Evolutionary conservation across 371 early-diverging fungal genomes (phyloP).

Genomic region (Basidiobolus heterosporus): DNA sequence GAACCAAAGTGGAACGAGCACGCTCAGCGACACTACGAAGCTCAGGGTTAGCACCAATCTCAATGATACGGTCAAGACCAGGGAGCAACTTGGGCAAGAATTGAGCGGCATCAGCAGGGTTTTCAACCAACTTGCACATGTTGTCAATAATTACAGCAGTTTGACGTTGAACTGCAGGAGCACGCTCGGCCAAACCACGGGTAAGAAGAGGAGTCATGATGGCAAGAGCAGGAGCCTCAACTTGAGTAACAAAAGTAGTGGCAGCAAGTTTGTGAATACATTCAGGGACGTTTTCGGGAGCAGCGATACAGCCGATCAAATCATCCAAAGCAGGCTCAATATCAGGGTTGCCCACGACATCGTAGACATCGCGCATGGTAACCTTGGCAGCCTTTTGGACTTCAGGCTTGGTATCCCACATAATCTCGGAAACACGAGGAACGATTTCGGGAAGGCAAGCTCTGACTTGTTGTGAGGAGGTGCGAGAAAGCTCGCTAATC

Average conservation of each 20-base stretch:
- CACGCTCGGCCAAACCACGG: constrained; percentile 52
- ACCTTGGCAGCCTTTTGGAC: constrained; percentile 28
- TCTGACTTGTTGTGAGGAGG: constrained; percentile 29
- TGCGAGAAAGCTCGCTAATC: constrained; percentile 18
- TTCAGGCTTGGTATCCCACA: constrained; percentile 64
- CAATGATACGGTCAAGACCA: constrained; percentile 53
- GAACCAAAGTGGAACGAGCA: constrained; percentile 33
- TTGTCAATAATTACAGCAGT: constrained; percentile 70
- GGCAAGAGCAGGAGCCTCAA: constrained; percentile 62
- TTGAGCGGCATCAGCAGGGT: constrained; percentile 60
- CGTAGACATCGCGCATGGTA: constrained; percentile 23
- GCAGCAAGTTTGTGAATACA: constrained; percentile 44
- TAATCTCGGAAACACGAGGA: constrained; percentile 52
- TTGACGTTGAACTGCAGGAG: constrained; percentile 53
- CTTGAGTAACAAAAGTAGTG: constrained; percentile 59
- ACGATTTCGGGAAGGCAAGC: constrained; percentile 49
- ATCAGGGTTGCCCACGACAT: constrained; percentile 41
- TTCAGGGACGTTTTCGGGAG: constrained; percentile 43
- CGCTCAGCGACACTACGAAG: constrained; percentile 45
- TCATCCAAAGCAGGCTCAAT: constrained; percentile 41
- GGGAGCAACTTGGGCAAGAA: constrained; percentile 69
- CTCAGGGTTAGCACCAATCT: constrained; percentile 67
- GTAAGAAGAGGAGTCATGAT: constrained; percentile 62
- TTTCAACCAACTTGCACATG: constrained; percentile 67
- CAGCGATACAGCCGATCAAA: constrained; percentile 40